Base-by-base conservation (phyloP, 805 yeast species). In the Suhomyces sp. region DNA sequence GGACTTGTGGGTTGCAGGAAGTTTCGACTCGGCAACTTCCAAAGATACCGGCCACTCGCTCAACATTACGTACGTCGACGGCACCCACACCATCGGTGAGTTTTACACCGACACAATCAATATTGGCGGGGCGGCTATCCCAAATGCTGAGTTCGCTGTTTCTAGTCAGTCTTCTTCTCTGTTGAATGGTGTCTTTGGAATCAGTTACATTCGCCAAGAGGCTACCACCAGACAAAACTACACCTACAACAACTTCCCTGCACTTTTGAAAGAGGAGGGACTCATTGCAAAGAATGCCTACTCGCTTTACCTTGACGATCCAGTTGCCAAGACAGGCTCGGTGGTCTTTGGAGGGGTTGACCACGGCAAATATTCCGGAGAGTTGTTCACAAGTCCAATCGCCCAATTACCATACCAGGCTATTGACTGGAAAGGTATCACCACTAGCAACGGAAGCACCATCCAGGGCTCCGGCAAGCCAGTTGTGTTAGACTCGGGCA, bases 241-340 rank as follows among this genome's bases (percentile, higher is more conserved):
- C 13, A 31, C n/a, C 6, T 63, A 61, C 50, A 5, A n/a, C 17
- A 59, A 57, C 46, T 50, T 66, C 41, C 58, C 70, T 10, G 55
- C 54, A 10, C 55, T 54, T 15, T 48, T 70, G 40, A 57, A 69
- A 55, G 48, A 60, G 3, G 68, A 62, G 6, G 73, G 72, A 3
- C 44, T 58, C 9, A 70, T 68, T 27, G 56, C 53, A 6, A 59
- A 59, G 47, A 52, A 57, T 27, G 47, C 50, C 22, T 57, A 54
- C 41, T 54, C 61, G 4, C 42, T 59, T 26, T 59, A 41, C 48
- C 50, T 57, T 49, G 50, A 57, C 17, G 31, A 49, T 23, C 50
- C 51, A 4, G 35, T 38, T 3, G 53, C 53, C 4, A 31, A n/a
- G 9, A n/a, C 47, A 12, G 61, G 63, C 4, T 47, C 60, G 4